Percentiles rank a stretch among this genome's conserved stretches.
Evolutionary conservation across 176 grass and related monocot genomes (phyloP).

Genomic region (Metroxylon sagu): DNA sequence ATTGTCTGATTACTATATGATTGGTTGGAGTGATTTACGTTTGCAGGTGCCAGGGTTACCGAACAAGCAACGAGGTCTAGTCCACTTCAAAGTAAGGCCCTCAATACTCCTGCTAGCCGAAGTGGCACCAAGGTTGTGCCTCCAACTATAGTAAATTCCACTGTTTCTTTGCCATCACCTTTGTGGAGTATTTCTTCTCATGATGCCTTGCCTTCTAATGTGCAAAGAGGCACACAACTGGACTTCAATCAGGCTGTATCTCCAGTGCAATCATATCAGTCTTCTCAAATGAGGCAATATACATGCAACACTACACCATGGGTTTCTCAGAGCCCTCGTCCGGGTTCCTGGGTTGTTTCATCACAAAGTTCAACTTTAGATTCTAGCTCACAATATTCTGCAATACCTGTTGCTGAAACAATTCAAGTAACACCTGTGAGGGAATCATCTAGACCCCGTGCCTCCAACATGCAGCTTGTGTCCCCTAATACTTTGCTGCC

Average conservation of each 20-base stretch:
- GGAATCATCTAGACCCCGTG: constrained; percentile 34
- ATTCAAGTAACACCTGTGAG: constrained; percentile 46
- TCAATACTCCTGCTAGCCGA: constrained; percentile 33
- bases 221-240: constrained; percentile 59
- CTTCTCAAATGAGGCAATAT: constrained; percentile 45
- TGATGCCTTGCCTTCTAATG: constrained; percentile 40
- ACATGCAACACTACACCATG: constrained; percentile 40
- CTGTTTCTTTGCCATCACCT: constrained; percentile 38
- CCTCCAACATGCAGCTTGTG: constrained; percentile 25
- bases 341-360: constrained; percentile 50
- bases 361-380: constrained; percentile 73
- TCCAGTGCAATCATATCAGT: constrained; percentile 56
- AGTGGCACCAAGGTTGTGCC: constrained; percentile 41
- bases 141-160: constrained; percentile 15
- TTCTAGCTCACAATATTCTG: constrained; percentile 38
- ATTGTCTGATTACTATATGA: no score
- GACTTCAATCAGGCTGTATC: constrained; percentile 71
- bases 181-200: constrained; percentile 28
- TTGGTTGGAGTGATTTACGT: neutral
- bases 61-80: constrained; percentile 28
- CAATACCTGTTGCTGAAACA: constrained; percentile 43
- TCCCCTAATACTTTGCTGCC: constrained; percentile 34
- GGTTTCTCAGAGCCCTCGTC: constrained; percentile 45
- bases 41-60: constrained; percentile 12
- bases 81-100: constrained; percentile 19